Conservation (phyloP, 352 stramenopile species). For the Phytophthora constricta region DNA sequence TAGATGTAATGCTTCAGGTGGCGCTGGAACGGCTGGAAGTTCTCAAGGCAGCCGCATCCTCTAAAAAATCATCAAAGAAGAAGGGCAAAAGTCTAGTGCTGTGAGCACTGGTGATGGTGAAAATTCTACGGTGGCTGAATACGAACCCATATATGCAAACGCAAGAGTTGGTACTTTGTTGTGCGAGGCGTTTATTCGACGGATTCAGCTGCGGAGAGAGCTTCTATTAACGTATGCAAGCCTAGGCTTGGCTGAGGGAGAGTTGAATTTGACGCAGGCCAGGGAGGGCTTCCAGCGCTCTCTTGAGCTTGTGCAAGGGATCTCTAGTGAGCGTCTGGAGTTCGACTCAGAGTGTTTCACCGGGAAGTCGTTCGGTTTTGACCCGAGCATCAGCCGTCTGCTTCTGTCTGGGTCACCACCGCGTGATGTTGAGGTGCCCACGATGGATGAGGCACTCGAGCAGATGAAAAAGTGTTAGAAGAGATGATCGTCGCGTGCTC, state of each 20-base stretch:
- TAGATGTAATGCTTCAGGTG: slow-evolving; percentile 48
- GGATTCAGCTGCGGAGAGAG: slow-evolving; percentile 59
- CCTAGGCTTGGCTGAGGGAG: slow-evolving; percentile 54
- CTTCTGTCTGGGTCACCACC: slow-evolving; percentile 74
- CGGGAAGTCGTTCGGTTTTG: slow-evolving; percentile 77
- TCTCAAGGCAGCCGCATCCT: slow-evolving; percentile 42
- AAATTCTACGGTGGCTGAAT: slow-evolving; percentile 8
- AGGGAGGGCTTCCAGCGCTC: slow-evolving; percentile 49
- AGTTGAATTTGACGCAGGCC: slow-evolving; percentile 49
- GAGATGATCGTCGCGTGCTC: slow-evolving; percentile 70
- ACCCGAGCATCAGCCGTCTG: slow-evolving; percentile 75
- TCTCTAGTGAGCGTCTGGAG: slow-evolving; percentile 70
- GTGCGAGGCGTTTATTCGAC: slow-evolving; percentile 69
- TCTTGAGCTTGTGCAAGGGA: slow-evolving; percentile 46
- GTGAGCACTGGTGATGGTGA: slow-evolving; percentile 10
- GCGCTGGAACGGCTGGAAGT: slow-evolving; percentile 57
- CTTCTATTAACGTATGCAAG: slow-evolving; percentile 52
- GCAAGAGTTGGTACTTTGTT: slow-evolving; percentile 54
- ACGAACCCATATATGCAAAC: slow-evolving; percentile 60
- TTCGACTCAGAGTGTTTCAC: slow-evolving; percentile 70
- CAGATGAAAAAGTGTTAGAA: slow-evolving; percentile 62
- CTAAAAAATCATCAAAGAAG: slow-evolving; percentile 74
- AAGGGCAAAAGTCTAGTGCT: slow-evolving; percentile 53
- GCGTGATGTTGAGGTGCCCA: slow-evolving; percentile 71
- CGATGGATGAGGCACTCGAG: slow-evolving; percentile 53